Base-by-base conservation (phyloP, 345 rosid genomes). In the Citrus sp. region DNA sequence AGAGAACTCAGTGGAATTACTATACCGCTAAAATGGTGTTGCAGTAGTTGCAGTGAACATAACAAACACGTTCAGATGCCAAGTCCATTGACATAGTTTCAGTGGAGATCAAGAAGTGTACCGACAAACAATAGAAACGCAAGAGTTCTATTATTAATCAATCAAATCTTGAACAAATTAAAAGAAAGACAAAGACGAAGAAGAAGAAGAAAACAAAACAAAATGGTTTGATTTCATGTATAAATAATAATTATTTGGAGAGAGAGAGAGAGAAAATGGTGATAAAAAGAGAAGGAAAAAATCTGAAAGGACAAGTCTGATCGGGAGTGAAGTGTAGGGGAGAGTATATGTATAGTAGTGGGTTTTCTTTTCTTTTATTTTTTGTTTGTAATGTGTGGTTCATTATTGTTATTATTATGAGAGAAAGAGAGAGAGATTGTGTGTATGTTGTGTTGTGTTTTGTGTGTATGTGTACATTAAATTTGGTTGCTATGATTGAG, bases 41-140 rank as follows among this genome's bases (percentile, higher is more conserved):
- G 98, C 99, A 96, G 92, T 92, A 88, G 94, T 82, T 92, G 98
- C 99, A 96, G 90, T 92, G 94, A 72, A 94, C 97, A 88, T 91
- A 96, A 81, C 98, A 92, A 77, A 96, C 95, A 63, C 89, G 89
- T 70, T 94, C 98, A 68, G 97, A 81, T 38, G 90, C 86, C 91
- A 86, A 82, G 40, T 96, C 93, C 67, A 85, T 37, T 67, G 99
- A 91, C 97, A 93, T 91, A 81, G 74, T 68, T 72, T 18, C 42
- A 54, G 74, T 4, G 62, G 16, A 74, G 76, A 78, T 74, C 69
- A 35, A 70, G 63, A 64, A 51, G 73, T 73, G 40, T 34, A 38
- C 24, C 9, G 9, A 5, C 18, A 8, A 37, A 37, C 51, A 67
- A 54, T 54, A 14, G 21, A 54, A 16, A 4, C 21, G 19, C 19